These are phyloP conservation scores for Talaromyces islandicus DNA, from an alignment of 2,329 filamentous ascomycete genomes.

Conservation along the genomic window DNA sequence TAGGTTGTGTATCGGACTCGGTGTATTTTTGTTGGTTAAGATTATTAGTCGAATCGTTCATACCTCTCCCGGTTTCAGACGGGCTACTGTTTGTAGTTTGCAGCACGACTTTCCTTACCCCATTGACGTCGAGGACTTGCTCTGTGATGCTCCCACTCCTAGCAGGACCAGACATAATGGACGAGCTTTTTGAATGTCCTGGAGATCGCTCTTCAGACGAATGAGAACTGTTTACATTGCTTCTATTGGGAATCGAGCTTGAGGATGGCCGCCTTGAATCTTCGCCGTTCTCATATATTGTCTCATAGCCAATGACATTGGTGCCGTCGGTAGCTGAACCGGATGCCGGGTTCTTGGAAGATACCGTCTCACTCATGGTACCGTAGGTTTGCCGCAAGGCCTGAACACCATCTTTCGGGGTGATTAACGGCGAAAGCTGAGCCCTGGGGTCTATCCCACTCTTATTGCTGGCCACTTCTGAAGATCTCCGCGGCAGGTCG, in stretches of 20 bases:
- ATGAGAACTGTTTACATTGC: conserved; percentile 19
- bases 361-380: background rate
- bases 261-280: background rate
- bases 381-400: conserved; percentile 8
- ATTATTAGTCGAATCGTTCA: background rate
- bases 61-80: conserved; percentile 26
- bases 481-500: conserved; percentile 48
- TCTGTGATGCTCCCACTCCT: conserved; percentile 74
- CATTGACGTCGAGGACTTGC: conserved; percentile 67
- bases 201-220: conserved; percentile 18
- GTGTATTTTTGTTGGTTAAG: background rate
- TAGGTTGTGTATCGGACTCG: background rate
- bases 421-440: conserved; percentile 2
- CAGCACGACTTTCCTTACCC: conserved; percentile 69
- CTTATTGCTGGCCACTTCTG: conserved; percentile 39
- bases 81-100: conserved; percentile 58
- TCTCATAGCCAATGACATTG: conserved; percentile 23
- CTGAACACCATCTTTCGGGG: conserved; percentile 26
- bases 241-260: background rate
- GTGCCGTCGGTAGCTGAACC: conserved; percentile 4
- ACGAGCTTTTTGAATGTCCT: conserved; percentile 20
- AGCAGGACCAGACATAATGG: conserved; percentile 45
- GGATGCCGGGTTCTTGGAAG: background rate
- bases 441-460: background rate
- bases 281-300: background rate